phyloP scores from a whole-genome alignment of 257 asterid species.

The Sherardia arvensis region DNA sequence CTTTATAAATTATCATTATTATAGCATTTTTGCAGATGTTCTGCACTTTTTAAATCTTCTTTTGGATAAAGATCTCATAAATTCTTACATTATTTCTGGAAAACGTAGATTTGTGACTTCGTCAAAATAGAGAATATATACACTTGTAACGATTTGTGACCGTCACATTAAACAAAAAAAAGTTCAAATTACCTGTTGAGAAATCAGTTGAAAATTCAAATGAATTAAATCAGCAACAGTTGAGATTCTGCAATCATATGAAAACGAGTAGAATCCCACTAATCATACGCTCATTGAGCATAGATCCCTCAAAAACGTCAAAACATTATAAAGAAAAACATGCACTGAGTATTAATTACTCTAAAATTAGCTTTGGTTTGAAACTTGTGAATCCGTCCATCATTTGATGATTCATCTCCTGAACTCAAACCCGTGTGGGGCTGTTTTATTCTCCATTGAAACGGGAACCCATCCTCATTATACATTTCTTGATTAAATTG shows the following conservation, averaged over 20 bases:
- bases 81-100: too few species aligned
- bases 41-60: too few species aligned
- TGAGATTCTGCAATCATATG: not conserved
- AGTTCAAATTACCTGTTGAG: not conserved
- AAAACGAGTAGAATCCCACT: not conserved
- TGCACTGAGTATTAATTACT: not conserved
- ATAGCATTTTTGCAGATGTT: too few species aligned
- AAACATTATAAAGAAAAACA: not conserved
- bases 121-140: too few species aligned
- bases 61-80: too few species aligned
- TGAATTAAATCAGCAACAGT: not conserved
- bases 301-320: not conserved
- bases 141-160: not conserved
- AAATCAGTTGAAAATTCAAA: not conserved
- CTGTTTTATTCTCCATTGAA: not conserved
- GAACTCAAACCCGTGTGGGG: conserved; percentile 24
- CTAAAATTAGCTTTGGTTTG: conserved; percentile 1
- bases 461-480: not conserved
- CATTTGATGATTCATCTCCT: not conserved
- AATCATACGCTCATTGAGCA: not conserved
- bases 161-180: not conserved
- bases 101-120: too few species aligned
- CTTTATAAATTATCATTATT: not conserved
- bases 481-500: not conserved
- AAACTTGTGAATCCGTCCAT: not conserved